Conservation (phyloP, 306 rosid species). For the Ochetophila trinervis region DNA sequence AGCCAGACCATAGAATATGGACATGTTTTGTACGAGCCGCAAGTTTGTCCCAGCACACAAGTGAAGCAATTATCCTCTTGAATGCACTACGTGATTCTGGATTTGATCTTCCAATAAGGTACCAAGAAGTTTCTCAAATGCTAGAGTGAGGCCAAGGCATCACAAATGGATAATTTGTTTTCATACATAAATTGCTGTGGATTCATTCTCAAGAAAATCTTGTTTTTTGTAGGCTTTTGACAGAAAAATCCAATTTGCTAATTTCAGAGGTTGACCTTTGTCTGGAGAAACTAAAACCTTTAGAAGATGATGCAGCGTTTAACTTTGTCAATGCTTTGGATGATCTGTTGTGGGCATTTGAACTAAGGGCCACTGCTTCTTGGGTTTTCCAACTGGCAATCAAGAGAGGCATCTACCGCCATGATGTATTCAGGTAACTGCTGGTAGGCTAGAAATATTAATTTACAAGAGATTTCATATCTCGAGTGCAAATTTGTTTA, state of each 20-base stretch:
- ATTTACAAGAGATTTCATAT: slow-evolving; percentile 4
- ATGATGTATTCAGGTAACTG: slow-evolving; percentile 60
- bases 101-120: slow-evolving; percentile 88
- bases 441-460: slow-evolving; percentile 11
- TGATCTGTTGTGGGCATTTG: slow-evolving; percentile 95
- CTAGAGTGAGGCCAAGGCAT: slow-evolving; percentile 3
- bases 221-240: slow-evolving; percentile 62
- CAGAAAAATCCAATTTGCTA: slow-evolving; percentile 64
- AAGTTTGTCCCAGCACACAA: slow-evolving; percentile 51
- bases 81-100: slow-evolving; percentile 59
- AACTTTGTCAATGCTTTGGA: slow-evolving; percentile 86
- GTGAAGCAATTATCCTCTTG: slow-evolving; percentile 60
- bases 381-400: slow-evolving; percentile 94
- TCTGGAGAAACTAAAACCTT: slow-evolving; percentile 53
- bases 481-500: background rate
- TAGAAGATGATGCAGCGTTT: slow-evolving; percentile 88
- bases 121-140: slow-evolving; percentile 11
- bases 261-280: slow-evolving; percentile 63
- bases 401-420: slow-evolving; percentile 66
- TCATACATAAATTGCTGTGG: slow-evolving; percentile 7
- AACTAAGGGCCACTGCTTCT: slow-evolving; percentile 87
- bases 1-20: slow-evolving; percentile 93
- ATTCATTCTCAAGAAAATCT: slow-evolving; percentile 16
- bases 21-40: slow-evolving; percentile 94
- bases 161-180: background rate